Base-by-base conservation (phyloP, 768 basidiomycete species). In the Hericium coralloides region DNA sequence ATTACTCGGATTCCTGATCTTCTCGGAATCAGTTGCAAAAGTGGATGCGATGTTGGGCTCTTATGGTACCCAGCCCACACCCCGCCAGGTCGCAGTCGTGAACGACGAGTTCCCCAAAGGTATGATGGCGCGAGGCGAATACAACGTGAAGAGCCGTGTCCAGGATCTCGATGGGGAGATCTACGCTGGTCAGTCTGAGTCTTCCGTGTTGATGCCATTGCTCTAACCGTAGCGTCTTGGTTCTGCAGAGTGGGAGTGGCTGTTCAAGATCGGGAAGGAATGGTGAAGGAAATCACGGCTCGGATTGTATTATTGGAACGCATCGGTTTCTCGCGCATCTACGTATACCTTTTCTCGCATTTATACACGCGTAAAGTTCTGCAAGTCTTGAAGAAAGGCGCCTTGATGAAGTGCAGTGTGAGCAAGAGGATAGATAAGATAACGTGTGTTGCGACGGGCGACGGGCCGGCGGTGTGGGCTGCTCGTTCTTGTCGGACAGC, bases 31-130 rank as follows among this genome's bases (percentile, higher is more conserved):
- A 94, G 94, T 95, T 65, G 95, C 95, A 72, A 95, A 88, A 70
- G 69, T 91, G 64, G 92, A 95, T 67, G 81, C 88, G 64, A 98
- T 98, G 95, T 79, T 98, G 20, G 95, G 95, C 17, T 94, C 92
- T 3, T 97, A 93, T 68, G 89, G 91, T 2, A 90, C 92, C n/a
- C 63, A 74, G 2, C 82, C 79, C 37, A 76, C 84, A 23, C 67
- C 88, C 5, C 88, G 94, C 66, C 72, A 65, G 62, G 92, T 92
- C 72, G 79, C 85, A 64, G 91, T 93, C 69, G 85, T 85, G 4
- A 71, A 83, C 1, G 87, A 88, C 55, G 73, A 74, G 57, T 73
- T 72, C 49, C 82, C 85, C 1, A 87, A 89, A 45, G 95, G 95
- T 14, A 74, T 90, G 74, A 52, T 97, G 20, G 94, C 92, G 53